These are phyloP conservation scores for Cicer arietinum DNA, from an alignment of 306 rosid species.

Conservation along the genomic window DNA sequence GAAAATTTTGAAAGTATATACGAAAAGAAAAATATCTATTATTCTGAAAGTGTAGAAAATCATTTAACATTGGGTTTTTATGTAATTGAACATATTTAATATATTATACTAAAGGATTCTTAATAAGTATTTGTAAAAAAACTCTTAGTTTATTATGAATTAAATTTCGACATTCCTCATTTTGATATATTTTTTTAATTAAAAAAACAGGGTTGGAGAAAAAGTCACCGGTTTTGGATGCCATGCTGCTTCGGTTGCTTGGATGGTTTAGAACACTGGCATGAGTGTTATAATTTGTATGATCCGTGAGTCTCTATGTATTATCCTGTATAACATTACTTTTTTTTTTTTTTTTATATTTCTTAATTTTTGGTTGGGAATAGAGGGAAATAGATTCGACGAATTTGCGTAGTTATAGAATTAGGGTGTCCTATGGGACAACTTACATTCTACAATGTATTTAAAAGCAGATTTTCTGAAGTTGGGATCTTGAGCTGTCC, in stretches of 20 bases:
- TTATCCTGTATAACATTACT: neutral
- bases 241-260: slow-evolving; percentile 73
- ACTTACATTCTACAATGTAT: neutral
- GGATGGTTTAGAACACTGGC: slow-evolving; percentile 86
- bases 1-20: slow-evolving; percentile 7
- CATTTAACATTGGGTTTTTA: neutral
- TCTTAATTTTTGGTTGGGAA: neutral
- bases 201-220: slow-evolving; percentile 73
- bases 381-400: neutral
- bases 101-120: neutral
- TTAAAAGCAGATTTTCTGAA: neutral
- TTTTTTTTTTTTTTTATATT: neutral
- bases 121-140: neutral
- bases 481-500: neutral
- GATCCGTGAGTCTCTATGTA: neutral
- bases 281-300: slow-evolving; percentile 36
- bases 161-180: slow-evolving; percentile 27
- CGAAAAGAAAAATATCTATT: neutral
- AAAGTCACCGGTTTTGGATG: slow-evolving; percentile 82
- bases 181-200: slow-evolving; percentile 18
- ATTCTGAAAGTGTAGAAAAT: neutral
- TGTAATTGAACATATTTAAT: neutral
- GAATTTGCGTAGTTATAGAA: neutral
- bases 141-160: neutral
- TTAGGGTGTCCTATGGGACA: neutral